Conservation (phyloP, 2,329 filamentous ascomycete species). For the Neoarthrinium moseri region DNA sequence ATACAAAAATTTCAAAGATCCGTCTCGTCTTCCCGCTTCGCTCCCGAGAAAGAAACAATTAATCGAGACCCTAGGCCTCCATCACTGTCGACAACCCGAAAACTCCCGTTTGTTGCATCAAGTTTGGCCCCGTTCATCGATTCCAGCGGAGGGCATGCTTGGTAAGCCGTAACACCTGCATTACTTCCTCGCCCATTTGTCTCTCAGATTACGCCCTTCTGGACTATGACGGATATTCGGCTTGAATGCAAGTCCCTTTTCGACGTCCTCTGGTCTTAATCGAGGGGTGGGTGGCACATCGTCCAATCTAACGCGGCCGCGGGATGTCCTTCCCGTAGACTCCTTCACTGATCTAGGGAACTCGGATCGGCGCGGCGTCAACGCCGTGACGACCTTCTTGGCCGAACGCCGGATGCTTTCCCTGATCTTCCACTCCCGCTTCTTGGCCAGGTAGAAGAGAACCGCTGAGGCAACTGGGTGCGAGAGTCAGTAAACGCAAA, state of each 20-base stretch:
- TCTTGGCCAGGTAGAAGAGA: constrained; percentile 80
- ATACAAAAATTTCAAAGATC: constrained; percentile 13
- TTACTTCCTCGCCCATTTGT: constrained; percentile 27
- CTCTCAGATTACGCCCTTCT: constrained; percentile 20
- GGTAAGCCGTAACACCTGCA: background rate
- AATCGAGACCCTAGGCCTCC: no score
- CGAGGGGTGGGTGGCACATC: constrained; percentile 61
- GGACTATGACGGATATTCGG: constrained; percentile 22
- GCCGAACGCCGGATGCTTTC: constrained; percentile 70
- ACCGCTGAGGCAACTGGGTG: constrained; percentile 58
- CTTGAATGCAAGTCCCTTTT: constrained; percentile 49
- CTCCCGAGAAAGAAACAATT: constrained; percentile 14
- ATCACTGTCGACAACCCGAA: background rate
- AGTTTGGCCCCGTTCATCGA: no score
- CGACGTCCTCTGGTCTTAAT: constrained; percentile 53
- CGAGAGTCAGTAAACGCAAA: background rate
- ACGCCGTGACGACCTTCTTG: constrained; percentile 56
- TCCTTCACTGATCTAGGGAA: constrained; percentile 60
- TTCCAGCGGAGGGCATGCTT: no score
- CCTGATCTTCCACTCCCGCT: constrained; percentile 78
- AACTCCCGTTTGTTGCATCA: no score
- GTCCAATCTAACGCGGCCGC: constrained; percentile 46
- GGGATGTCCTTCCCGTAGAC: constrained; percentile 26
- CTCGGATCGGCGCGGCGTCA: constrained; percentile 61
- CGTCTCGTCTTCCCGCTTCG: background rate